Conservation (phyloP, 139 green algal species). For the Limnomonas spitsbergensis region DNA sequence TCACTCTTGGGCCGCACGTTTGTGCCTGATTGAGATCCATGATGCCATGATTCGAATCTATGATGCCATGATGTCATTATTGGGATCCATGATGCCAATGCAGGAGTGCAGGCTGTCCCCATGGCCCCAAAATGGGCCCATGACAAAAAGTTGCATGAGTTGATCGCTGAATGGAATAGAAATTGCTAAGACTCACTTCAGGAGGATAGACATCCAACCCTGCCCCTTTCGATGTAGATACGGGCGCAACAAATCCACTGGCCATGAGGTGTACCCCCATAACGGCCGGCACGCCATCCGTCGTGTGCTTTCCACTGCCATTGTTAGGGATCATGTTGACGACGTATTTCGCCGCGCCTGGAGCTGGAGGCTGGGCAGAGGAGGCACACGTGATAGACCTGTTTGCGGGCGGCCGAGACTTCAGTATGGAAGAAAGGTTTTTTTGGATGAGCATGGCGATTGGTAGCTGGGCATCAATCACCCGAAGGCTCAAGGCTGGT, state of each 20-base stretch:
- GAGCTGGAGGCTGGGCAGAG: neutral
- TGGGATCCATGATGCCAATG: too few species aligned
- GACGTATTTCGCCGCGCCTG: constrained; percentile 8
- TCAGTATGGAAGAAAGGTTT: too few species aligned
- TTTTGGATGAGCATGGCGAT: neutral
- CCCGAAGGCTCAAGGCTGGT: too few species aligned
- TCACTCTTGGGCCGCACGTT: too few species aligned
- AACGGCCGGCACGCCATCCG: constrained; percentile 75
- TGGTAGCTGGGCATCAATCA: neutral
- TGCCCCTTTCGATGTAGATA: constrained; percentile 66
- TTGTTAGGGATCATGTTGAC: constrained; percentile 66
- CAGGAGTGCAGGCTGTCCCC: too few species aligned
- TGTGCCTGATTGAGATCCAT: too few species aligned
- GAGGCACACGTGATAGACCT: neutral
- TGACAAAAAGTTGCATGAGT: too few species aligned
- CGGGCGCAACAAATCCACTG: constrained; percentile 61
- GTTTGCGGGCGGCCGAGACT: neutral
- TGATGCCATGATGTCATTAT: too few species aligned
- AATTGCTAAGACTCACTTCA: too few species aligned
- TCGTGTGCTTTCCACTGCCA: constrained; percentile 44
- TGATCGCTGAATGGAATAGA: too few species aligned
- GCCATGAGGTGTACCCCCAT: constrained; percentile 89
- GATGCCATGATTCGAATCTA: too few species aligned
- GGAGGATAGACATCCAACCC: constrained; percentile 50
- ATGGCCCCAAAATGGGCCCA: too few species aligned